Conservation (phyloP, 2,329 filamentous ascomycete species). For the Alternaria ethzedia region DNA sequence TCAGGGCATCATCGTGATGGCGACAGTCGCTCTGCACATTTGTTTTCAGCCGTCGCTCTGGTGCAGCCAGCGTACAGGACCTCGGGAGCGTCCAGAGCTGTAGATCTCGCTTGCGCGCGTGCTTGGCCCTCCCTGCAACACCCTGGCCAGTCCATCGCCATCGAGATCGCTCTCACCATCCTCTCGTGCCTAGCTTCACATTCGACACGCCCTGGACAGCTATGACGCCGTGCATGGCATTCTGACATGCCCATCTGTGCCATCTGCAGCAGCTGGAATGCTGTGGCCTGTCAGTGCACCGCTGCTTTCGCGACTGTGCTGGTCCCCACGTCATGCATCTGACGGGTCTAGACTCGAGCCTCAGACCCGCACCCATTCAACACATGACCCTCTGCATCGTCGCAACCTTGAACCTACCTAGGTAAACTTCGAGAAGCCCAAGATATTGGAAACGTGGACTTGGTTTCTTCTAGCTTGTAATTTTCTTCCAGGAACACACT, state of each 20-base stretch:
- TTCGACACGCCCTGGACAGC: not conserved
- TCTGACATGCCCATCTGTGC: not conserved
- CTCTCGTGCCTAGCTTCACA: not conserved
- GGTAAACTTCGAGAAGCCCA: not conserved
- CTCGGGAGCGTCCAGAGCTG: not conserved
- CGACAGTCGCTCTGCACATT: not conserved
- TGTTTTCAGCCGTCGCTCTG: not conserved
- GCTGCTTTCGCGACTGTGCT: not conserved
- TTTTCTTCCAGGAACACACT: not conserved
- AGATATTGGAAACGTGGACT: not conserved
- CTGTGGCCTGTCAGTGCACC: not conserved
- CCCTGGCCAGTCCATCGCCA: not conserved
- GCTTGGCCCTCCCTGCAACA: not conserved
- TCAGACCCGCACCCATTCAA: not conserved
- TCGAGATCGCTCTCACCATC: not conserved
- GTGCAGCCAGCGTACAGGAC: not conserved
- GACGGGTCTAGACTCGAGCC: conserved; percentile 5
- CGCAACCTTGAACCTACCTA: not conserved
- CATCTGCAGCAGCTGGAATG: not conserved
- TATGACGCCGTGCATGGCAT: conserved; percentile 11
- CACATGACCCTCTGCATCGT: not conserved
- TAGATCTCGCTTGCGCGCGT: conserved; percentile 1
- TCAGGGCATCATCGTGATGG: not conserved
- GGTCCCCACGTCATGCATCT: not conserved
- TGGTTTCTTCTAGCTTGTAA: not conserved